Evolutionary conservation across 176 grass and related monocot species (phyloP), one percentile per base, ranked within the genome.

Genomic region (Tillandsia leiboldiana): DNA sequence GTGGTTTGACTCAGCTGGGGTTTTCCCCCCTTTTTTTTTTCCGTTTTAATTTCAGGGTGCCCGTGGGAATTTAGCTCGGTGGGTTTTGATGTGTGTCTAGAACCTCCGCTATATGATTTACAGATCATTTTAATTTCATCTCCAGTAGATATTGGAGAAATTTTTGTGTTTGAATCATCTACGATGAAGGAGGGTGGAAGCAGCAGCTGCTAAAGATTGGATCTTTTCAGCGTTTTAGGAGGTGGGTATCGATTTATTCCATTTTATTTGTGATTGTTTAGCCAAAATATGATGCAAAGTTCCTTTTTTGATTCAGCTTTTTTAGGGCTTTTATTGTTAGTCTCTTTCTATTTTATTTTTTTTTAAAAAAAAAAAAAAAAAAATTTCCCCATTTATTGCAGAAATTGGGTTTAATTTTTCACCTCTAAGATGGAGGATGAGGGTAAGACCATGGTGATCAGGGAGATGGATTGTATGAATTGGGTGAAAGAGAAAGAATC

Each of bases 161-260:
- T 80, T 70, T 73, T 75, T 27, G 64, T 72, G 48, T 68, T 68
- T 2, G 68, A 70, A 24, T 24, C 27, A 14, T 29, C 64, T 49
- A 14, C 12, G 64, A 47, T 42, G 29, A 13, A 67, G 13, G 64
- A 67, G 26, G 26, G 29, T 67, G 10, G 64, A 28, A 67, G 15
- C 10, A 15, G 72, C 10, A 15, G 72, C 10, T 15, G 2, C 18
- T 50, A 18, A 49, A 71, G 13, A 73, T 50, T 14, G 26, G 56
- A 7, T 70, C 15, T 62, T 27, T 69, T 74, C 3, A 15, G 27
- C 12, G 26, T 64, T 65, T 22, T 20, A 9, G 11, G 54, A 57
- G 77, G 80, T 91, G 70, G 72, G 79, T 61, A 17, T 67, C 48
- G 73, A 83, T 87, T 66, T 56, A 49, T 29, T 72, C 57, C 69